Base-by-base conservation (phyloP, 768 basidiomycete genomes). In the Tubosaeta sp. region DNA sequence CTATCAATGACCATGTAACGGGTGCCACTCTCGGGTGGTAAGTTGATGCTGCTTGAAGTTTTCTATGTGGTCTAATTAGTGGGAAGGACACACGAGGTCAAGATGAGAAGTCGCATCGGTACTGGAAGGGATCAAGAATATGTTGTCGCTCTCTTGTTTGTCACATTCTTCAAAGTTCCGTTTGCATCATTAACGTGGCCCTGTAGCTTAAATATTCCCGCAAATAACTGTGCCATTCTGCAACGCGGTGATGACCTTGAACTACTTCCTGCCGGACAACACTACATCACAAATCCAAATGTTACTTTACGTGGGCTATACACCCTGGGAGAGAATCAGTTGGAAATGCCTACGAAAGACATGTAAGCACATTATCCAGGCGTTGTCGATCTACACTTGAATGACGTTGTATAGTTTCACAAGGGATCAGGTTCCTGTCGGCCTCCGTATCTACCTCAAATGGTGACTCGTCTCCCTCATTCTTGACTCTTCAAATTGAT, bases 271-370 rank as follows among this genome's bases (percentile, higher is more conserved):
- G 90, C 90, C 37, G 90, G 90, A 2, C 90, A 92, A 64, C 88
- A 88, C 48, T 88, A 84, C 55, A 85, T 92, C 63, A 91, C 89
- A 11, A 86, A 88, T 61, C 88, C 90, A 4, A 89, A 84, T 52
- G 84, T 91, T 43, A 91, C 89, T 3, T 71, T 91, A 5, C 85
- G 89, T 51, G 88, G 88, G 4, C 59, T 91, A 17, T 91, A 82
- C 67, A 88, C 90, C 1, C 77, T 87, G 3, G 89, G 89, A 27
- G 90, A 91, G 65, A 89, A 87, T 59, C 89, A 91, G 65, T 66
- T 88, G 27, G 89, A 91, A 65, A 86, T 91, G 85, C 88, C 89
- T 4, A 91, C 88, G 8, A 91, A 91, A 69, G 88, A 90, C 58
- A 90, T 90, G 86, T 86, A 59, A 59, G 85, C 71, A 12, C 35